Evolutionary conservation across 805 yeast genomes (phyloP), one percentile per base, ranked within the genome.

Genomic region (Saccharomycopsis olivae): DNA sequence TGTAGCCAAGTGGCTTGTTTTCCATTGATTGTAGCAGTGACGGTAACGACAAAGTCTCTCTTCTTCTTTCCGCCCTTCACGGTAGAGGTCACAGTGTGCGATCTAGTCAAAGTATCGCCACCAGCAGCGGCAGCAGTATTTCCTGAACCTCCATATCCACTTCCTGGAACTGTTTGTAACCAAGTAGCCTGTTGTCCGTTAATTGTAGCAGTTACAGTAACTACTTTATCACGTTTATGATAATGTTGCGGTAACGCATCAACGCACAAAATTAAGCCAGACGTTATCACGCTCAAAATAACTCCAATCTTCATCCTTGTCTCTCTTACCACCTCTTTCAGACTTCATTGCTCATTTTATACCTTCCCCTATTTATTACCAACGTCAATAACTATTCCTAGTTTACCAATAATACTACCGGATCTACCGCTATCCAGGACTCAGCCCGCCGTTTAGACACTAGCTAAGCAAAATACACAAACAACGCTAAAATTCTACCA

Each of bases 211-310:
- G 41, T 30, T 16, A 39, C 35, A 3, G 29, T 15, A 6, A 41
- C 30, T 3, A 25, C 43, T 8, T 30, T 14, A 18, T 43, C 18
- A 21, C 35, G 38, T 14, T 19, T 13, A 16, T 41, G 16, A 24
- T n/a, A n/a, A 24, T 45, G 48, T 23, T 50, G 49, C 15, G 49
- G 52, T 36, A n/a, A n/a, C n/a, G n/a, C n/a, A n/a, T n/a, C n/a
- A n/a, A n/a, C n/a, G n/a, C n/a, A n/a, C n/a, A n/a, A n/a, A n/a
- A n/a, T n/a, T n/a, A n/a, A n/a, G n/a, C n/a, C n/a, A n/a, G n/a
- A n/a, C n/a, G n/a, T n/a, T n/a, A n/a, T n/a, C n/a, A n/a, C n/a
- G n/a, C n/a, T n/a, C n/a, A n/a, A n/a, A n/a, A n/a, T n/a, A n/a
- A n/a, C n/a, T n/a, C n/a, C n/a, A n/a, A n/a, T n/a, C n/a, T n/a